Evolutionary conservation across 345 rosid species (phyloP), one percentile per base, ranked within the genome.

Genomic region (Limnanthes douglasii): DNA sequence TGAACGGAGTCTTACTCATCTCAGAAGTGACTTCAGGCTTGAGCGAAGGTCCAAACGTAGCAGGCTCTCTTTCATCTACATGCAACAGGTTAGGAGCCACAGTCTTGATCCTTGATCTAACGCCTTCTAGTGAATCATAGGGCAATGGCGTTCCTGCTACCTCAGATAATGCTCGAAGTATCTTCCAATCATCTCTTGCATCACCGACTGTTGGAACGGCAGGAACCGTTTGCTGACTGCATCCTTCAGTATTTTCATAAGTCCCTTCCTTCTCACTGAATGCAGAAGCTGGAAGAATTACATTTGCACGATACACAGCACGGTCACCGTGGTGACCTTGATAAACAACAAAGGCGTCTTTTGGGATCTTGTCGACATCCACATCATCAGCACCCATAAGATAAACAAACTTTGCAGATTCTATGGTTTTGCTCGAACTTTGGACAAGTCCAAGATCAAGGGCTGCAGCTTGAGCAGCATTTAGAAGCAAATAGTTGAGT

Each of bases 191-290:
- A 22, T 92, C 99, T 43, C 94, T 69, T 37, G 96, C 79, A 59
- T 90, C 99, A 31, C 99, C 99, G 15, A 81, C 99, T 0, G 99
- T 77, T 4, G 99, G 99, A 34, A 85, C 96, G 15, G 99, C 96
- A 4, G 99, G 99, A 29, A 85, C 33, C 14, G 99, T 90, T 68
- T 70, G 93, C 38, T 90, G 96, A 4, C 68, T 15, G 14, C 82
- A 71, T 12, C 94, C 99, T 65, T 90, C 99, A 0, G 99, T 90
- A 60, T 85, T 90, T 47, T 60, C 99, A 19, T 90, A 80, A 1
- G 88, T 90, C 23, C 96, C 96, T 52, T 77, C 96, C 61, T 90
- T 90, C 72, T 90, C 99, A 4, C 71, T 77, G 60, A 68, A 90
- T 23, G 99, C 99, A 1, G 94, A 37, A 10, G 96, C 77, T 15